These are phyloP conservation scores for Marvania coccoides DNA, from an alignment of 139 green algal genomes.

Conservation along the genomic window DNA sequence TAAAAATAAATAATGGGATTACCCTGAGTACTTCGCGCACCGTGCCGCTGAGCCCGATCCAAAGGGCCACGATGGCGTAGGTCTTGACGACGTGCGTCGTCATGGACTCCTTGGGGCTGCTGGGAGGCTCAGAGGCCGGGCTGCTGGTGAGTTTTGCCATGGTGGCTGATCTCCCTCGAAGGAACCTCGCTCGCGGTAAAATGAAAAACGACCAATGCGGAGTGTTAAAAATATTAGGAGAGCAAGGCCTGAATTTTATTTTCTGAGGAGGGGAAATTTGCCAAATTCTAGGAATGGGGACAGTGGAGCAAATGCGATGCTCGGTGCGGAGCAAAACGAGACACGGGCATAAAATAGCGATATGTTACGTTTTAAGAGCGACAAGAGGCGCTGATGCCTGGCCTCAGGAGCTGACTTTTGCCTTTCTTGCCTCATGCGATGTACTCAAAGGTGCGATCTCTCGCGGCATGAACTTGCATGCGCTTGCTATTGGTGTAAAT, in stretches of 20 bases:
- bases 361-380: no score
- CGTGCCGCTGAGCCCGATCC: conserved; percentile 55
- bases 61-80: conserved; percentile 70
- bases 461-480: no score
- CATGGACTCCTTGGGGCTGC: neutral
- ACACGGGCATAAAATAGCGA: no score
- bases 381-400: no score
- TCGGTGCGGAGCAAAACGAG: no score
- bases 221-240: neutral
- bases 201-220: neutral
- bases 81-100: neutral
- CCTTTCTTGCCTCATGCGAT: no score
- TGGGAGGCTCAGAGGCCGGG: neutral
- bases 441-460: no score
- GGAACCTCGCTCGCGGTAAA: no score
- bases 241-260: neutral
- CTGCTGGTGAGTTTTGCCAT: neutral
- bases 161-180: neutral
- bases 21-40: neutral
- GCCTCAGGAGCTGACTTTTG: no score
- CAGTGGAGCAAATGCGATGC: no score
- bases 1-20: conserved; percentile 12
- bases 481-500: no score
- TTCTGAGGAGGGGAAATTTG: neutral
- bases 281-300: no score